Evolutionary conservation across 176 grass and related monocot genomes (phyloP).

Genomic region (Eragrostis nindensis): DNA sequence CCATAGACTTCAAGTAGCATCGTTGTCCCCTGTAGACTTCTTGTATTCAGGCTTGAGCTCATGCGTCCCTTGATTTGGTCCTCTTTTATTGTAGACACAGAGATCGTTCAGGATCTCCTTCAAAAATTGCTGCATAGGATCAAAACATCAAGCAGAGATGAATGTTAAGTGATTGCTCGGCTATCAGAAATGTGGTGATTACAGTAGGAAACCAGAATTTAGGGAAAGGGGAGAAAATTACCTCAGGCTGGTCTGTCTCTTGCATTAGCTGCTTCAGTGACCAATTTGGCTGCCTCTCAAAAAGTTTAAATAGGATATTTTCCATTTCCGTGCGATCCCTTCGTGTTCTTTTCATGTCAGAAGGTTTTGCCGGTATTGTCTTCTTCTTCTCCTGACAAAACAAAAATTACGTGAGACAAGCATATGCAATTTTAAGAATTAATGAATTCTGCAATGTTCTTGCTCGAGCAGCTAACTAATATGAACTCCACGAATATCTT

Average conservation of each 20-base stretch:
- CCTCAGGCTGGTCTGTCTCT: conserved; percentile 93
- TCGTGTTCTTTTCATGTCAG: conserved; percentile 76
- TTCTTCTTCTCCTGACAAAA: conserved; percentile 78
- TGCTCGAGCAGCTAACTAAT: neutral
- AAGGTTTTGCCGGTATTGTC: conserved; percentile 50
- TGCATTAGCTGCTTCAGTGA: conserved; percentile 81
- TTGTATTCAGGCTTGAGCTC: conserved; percentile 96
- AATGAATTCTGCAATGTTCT: neutral
- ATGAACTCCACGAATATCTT: neutral
- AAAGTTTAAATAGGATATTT: conserved; percentile 93
- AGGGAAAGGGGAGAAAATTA: conserved; percentile 26
- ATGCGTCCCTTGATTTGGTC: conserved; percentile 89
- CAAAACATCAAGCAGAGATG: neutral
- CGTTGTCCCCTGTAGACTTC: conserved; percentile 61
- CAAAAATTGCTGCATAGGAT: conserved; percentile 82
- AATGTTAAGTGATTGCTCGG: neutral
- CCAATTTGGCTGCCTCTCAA: conserved; percentile 93
- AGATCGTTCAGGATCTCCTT: conserved; percentile 91
- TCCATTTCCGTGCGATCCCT: conserved; percentile 69
- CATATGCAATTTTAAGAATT: neutral
- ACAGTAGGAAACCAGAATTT: neutral
- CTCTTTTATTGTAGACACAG: conserved; percentile 92
- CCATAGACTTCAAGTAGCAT: conserved; percentile 28
- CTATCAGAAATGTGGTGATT: neutral
- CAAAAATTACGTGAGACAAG: neutral